Evolutionary conservation across 495 filamentous ascomycete genomes (phyloP).

Genomic region (Tuber calosporum): DNA sequence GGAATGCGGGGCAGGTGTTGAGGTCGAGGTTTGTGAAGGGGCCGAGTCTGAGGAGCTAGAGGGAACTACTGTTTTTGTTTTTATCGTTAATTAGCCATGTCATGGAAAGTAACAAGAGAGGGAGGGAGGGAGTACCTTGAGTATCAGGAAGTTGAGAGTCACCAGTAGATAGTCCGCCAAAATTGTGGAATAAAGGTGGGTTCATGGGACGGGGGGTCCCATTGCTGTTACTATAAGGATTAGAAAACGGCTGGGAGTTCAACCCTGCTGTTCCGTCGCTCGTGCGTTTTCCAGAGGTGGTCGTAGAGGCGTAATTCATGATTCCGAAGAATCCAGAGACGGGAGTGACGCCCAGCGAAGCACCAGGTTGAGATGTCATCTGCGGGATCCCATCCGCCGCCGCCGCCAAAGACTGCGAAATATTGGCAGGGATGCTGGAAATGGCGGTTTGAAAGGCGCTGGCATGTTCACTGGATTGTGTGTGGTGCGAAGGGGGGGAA

Average conservation of each 20-base stretch:
- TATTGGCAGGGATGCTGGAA: slow-evolving; percentile 19
- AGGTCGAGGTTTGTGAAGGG: not conserved
- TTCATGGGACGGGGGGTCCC: slow-evolving; percentile 29
- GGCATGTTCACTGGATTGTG: slow-evolving; percentile 23
- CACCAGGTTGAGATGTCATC: slow-evolving; percentile 31
- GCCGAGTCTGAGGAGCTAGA: slow-evolving; percentile 8
- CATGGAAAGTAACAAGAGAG: not conserved
- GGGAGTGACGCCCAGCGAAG: slow-evolving; percentile 24
- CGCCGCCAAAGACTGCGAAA: not conserved
- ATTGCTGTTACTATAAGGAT: slow-evolving; percentile 29
- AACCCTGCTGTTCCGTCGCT: slow-evolving; percentile 32
- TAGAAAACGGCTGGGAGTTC: slow-evolving; percentile 33
- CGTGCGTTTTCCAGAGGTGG: slow-evolving; percentile 33
- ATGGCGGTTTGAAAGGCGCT: slow-evolving; percentile 29
- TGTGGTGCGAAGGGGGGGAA: slow-evolving; percentile 4
- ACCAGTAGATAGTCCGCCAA: slow-evolving; percentile 15
- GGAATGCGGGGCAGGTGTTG: not conserved
- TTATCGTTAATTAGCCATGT: not conserved
- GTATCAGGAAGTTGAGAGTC: slow-evolving; percentile 41
- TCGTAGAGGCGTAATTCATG: slow-evolving; percentile 37
- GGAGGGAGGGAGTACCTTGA: slow-evolving; percentile 17
- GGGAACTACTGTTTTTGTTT: slow-evolving; percentile 9
- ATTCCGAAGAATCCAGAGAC: slow-evolving; percentile 15
- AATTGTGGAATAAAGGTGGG: slow-evolving; percentile 25
- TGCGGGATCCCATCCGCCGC: slow-evolving; percentile 27